phyloP scores from a whole-genome alignment of 2,329 filamentous ascomycete species.

The Claviceps sorghi region DNA sequence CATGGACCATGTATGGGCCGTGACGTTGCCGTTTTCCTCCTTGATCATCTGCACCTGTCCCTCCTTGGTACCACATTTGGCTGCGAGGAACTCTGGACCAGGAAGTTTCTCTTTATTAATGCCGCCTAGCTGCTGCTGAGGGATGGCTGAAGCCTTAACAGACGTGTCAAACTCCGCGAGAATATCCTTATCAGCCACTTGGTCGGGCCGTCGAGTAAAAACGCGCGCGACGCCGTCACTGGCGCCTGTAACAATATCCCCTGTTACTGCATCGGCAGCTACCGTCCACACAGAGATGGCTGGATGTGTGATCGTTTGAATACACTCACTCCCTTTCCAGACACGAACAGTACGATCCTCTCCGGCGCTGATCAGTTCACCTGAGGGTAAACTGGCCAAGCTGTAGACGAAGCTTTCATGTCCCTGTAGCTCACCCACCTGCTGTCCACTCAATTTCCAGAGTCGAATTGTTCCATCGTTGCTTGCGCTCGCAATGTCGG shows the following conservation, averaged over 20 bases:
- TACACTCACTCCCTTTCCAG: slow-evolving; percentile 69
- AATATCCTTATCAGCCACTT: slow-evolving; percentile 53
- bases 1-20: slow-evolving; percentile 76
- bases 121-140: slow-evolving; percentile 66
- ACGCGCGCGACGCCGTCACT: slow-evolving; percentile 78
- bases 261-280: slow-evolving; percentile 64
- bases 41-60: slow-evolving; percentile 89
- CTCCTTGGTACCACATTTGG: slow-evolving; percentile 81
- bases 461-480: slow-evolving; percentile 83
- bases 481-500: slow-evolving; percentile 86
- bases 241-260: slow-evolving; percentile 85
- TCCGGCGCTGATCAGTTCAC: slow-evolving; percentile 78
- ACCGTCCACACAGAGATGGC: slow-evolving; percentile 95
- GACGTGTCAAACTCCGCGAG: slow-evolving; percentile 66
- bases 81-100: slow-evolving; percentile 70
- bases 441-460: slow-evolving; percentile 68
- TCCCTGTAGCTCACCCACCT: slow-evolving; percentile 64
- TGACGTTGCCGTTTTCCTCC: slow-evolving; percentile 66
- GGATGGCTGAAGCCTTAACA: slow-evolving; percentile 71
- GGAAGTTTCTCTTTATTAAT: slow-evolving; percentile 89
- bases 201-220: slow-evolving; percentile 59
- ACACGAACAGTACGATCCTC: slow-evolving; percentile 89
- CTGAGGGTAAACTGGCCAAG: slow-evolving; percentile 59
- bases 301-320: slow-evolving; percentile 93
- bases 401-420: slow-evolving; percentile 95